A percentile compares a stretch with the other conserved stretches of the same genome.
Conservation (phyloP, 768 basidiomycete species). For the Plicaturopsis crispa region DNA sequence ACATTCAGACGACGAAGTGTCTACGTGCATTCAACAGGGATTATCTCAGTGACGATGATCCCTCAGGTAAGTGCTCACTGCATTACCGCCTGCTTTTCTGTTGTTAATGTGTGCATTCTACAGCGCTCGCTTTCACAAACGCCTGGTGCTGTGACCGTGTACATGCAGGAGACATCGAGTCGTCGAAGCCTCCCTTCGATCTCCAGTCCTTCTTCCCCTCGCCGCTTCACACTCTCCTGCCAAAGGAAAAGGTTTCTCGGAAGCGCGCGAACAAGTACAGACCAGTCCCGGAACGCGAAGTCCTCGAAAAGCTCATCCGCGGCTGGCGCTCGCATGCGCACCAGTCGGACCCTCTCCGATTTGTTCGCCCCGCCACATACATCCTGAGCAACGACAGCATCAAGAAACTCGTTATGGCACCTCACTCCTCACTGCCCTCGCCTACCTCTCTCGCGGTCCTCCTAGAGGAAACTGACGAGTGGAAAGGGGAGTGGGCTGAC, state of each 20-base stretch:
- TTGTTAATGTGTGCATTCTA: no score
- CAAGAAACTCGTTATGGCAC: conserved; percentile 8
- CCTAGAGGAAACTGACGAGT: conserved; percentile 14
- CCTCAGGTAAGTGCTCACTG: no score
- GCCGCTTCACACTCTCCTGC: conserved; percentile 1
- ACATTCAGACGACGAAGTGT: background rate
- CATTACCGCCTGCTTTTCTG: no score
- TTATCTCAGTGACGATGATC: background rate
- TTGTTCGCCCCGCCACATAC: conserved; percentile 10
- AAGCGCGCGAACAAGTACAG: conserved; percentile 4
- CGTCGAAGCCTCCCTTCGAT: no score
- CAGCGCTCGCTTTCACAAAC: conserved; percentile 2
- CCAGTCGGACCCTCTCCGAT: conserved; percentile 4
- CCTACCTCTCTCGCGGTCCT: conserved; percentile 6
- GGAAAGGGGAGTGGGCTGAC: conserved; percentile 14
- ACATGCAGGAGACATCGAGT: background rate
- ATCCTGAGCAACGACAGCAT: conserved; percentile 11
- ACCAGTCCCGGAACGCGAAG: conserved; percentile 5
- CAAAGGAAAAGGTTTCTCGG: background rate
- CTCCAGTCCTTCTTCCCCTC: background rate
- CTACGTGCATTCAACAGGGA: background rate
- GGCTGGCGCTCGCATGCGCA: conserved; percentile 12
- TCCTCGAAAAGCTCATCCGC: conserved; percentile 11
- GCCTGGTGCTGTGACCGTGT: conserved; percentile 3
- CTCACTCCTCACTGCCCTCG: conserved; percentile 3